These are phyloP conservation scores for Tinospora cordifolia DNA, from an alignment of 164 flowering plant species.

Conservation along the genomic window DNA sequence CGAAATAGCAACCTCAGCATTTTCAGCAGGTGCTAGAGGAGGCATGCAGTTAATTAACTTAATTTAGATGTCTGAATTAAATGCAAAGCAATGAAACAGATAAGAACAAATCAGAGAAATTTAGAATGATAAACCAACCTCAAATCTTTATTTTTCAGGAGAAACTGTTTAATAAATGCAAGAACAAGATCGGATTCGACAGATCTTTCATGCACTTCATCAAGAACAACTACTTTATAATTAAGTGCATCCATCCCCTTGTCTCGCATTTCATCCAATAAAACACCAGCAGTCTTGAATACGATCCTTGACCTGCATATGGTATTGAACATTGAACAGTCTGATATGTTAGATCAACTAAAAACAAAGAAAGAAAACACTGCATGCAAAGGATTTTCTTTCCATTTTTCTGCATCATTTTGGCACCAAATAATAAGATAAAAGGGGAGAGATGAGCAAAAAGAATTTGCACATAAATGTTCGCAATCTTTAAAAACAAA, in stretches of 20 bases:
- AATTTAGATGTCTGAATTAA: not conserved
- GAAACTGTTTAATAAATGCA: constrained; percentile 85
- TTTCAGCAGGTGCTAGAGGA: not conserved
- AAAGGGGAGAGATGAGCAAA: not conserved
- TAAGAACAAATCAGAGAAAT: not conserved
- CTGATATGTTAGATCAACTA: not conserved
- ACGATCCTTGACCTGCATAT: constrained; percentile 65
- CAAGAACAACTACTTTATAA: constrained; percentile 86
- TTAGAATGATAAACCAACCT: constrained; percentile 35
- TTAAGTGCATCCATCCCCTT: constrained; percentile 71
- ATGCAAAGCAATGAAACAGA: not conserved
- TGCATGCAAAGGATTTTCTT: not conserved
- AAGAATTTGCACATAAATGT: not conserved
- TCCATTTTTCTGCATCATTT: not conserved
- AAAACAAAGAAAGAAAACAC: not conserved
- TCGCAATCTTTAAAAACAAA: not conserved
- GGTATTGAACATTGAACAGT: not conserved
- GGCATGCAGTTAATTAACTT: not conserved
- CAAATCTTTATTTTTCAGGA: constrained; percentile 56
- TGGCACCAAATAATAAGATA: not conserved
- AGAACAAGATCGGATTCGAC: constrained; percentile 98
- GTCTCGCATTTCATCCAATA: constrained; percentile 94
- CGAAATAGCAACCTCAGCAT: not conserved
- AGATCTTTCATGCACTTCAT: constrained; percentile 99
- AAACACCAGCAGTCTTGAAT: constrained; percentile 96